Evolutionary conservation across 805 yeast genomes (phyloP).

Genomic region (Hagleromyces aurorensis): DNA sequence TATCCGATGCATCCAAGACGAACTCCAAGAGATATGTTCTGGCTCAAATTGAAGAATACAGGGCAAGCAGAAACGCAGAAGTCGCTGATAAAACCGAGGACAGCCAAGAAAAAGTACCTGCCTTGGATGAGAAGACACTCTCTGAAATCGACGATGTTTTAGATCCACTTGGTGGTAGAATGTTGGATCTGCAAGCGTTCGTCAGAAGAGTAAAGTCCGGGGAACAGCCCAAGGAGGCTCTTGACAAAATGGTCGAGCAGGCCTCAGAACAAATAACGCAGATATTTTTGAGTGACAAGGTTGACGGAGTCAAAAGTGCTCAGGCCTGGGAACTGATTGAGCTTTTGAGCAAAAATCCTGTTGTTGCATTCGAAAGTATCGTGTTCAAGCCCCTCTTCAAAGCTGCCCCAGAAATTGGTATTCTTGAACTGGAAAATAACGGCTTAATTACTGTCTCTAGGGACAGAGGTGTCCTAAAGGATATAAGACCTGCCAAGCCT

Average conservation of each 20-base stretch:
- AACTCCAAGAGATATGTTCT: conserved; percentile 67
- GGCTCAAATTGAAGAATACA: conserved; percentile 38
- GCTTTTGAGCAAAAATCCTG: conserved; percentile 42
- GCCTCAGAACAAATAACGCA: conserved; percentile 85
- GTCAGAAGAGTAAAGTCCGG: conserved; percentile 84
- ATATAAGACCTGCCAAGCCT: conserved; percentile 76
- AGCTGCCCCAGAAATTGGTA: conserved; percentile 44
- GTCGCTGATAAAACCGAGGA: conserved; percentile 15
- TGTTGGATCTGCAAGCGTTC: conserved; percentile 87
- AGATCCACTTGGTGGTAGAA: conserved; percentile 85
- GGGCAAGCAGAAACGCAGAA: conserved; percentile 5
- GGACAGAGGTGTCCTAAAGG: conserved; percentile 64
- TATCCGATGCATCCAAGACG: conserved; percentile 72
- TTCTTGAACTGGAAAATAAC: conserved; percentile 67
- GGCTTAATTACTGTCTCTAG: conserved; percentile 68
- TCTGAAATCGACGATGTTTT: conserved; percentile 47
- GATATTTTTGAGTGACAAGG: conserved; percentile 48
- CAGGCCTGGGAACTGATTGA: conserved; percentile 86
- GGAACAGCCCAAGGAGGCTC: conserved; percentile 69
- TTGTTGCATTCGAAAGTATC: conserved; percentile 43
- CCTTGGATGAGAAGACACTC: conserved; percentile 14
- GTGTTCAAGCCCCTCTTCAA: conserved; percentile 53
- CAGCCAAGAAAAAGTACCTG: conserved; percentile 11
- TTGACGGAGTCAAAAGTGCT: conserved; percentile 55
- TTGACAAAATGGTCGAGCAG: conserved; percentile 71